Percentiles rank a stretch among this genome's conserved stretches.
Evolutionary conservation across 345 rosid species (phyloP).

Genomic region (Boechera retrofracta): DNA sequence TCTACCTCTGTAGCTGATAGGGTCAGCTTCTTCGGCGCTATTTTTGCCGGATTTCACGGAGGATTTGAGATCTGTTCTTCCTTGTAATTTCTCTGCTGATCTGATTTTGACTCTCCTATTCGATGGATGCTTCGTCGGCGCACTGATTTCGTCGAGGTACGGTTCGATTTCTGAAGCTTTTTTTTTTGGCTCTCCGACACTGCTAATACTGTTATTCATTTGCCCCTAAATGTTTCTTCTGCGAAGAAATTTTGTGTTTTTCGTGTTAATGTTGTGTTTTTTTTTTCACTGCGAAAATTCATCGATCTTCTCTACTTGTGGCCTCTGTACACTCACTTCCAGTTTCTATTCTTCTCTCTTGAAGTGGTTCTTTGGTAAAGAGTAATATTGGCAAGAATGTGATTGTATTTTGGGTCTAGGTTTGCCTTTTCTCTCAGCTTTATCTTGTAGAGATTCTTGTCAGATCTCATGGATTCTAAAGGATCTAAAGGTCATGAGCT

Average conservation of each 20-base stretch:
- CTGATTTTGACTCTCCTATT: slow-evolving; percentile 7
- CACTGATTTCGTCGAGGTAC: slow-evolving; percentile 35
- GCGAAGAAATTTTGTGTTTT: not conserved
- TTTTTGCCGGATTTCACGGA: slow-evolving; percentile 41
- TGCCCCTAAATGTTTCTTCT: not conserved
- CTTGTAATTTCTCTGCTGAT: not conserved
- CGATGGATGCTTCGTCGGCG: slow-evolving; percentile 4
- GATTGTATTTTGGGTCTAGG: not conserved
- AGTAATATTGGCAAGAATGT: not conserved
- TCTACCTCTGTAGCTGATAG: slow-evolving; percentile 31
- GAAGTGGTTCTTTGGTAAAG: slow-evolving; percentile 1
- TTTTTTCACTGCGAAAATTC: not conserved
- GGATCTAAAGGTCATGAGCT: not conserved
- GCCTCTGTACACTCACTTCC: not conserved
- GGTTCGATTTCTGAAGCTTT: slow-evolving; percentile 13
- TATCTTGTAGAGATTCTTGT: slow-evolving; percentile 15
- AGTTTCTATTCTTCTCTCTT: not conserved
- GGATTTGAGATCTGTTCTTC: slow-evolving; percentile 38
- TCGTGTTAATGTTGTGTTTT: not conserved
- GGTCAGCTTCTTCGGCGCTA: slow-evolving; percentile 46
- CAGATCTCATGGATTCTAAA: slow-evolving; percentile 36
- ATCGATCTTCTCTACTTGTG: slow-evolving; percentile 9
- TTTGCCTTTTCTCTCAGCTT: slow-evolving; percentile 13
- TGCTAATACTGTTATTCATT: too few relatives aligned
- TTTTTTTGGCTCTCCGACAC: too few relatives aligned